Percentiles rank a stretch among this genome's conserved stretches.
Evolutionary conservation across 768 basidiomycete genomes (phyloP).

Genomic region (Crassisporium funariophilum): DNA sequence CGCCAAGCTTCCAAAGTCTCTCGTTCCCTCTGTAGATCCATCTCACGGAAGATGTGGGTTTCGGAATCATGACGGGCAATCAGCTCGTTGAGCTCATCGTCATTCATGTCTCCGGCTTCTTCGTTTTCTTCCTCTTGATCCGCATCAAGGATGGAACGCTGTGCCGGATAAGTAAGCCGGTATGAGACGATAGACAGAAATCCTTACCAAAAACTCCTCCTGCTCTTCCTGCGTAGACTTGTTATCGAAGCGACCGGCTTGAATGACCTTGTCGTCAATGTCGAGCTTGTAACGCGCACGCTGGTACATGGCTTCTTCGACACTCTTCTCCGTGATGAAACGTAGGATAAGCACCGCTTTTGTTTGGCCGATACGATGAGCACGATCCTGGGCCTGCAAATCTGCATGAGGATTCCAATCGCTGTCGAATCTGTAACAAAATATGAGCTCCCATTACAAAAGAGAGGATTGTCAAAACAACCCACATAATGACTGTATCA

Average conservation of each 20-base stretch:
- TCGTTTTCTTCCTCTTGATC: conserved; percentile 91
- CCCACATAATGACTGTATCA: conserved; percentile 94
- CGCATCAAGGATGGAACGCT: conserved; percentile 90
- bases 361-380: conserved; percentile 99
- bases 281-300: conserved; percentile 95
- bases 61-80: conserved; percentile 88
- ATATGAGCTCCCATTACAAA: not conserved
- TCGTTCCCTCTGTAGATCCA: conserved; percentile 82
- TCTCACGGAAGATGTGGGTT: conserved; percentile 68
- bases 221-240: conserved; percentile 98
- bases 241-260: conserved; percentile 98
- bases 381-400: conserved; percentile 98
- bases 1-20: conserved; percentile 69
- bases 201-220: conserved; percentile 87
- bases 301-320: conserved; percentile 97
- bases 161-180: conserved; percentile 14
- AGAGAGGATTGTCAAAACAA: conserved; percentile 14
- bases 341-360: conserved; percentile 96
- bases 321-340: conserved; percentile 97
- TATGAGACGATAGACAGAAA: conserved; percentile 1
- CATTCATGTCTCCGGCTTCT: conserved; percentile 90
- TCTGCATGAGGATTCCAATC: conserved; percentile 99
- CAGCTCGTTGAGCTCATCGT: conserved; percentile 92
- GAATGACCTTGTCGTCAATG: conserved; percentile 99
- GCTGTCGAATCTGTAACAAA: conserved; percentile 64